Base-by-base conservation (phyloP, 371 early-diverging fungal genomes). In the Mucor irregularis region DNA sequence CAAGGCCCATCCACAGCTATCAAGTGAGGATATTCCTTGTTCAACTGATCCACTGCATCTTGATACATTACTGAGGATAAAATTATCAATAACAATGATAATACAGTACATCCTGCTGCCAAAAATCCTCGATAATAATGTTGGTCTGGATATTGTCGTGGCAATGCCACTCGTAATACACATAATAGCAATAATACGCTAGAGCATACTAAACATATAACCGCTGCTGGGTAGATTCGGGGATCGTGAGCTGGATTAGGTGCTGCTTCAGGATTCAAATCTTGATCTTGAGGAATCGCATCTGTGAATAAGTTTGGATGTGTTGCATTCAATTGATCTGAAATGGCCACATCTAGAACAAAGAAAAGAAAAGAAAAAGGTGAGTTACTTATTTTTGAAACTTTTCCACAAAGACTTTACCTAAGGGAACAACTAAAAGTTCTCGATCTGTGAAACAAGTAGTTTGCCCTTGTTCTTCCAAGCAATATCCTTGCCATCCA, bases 181-280 rank as follows among this genome's bases (percentile, higher is more conserved):
- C 67, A 66, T 0, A 68, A 51, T 3, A 57, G 31, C 0, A 67
- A 37, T 14, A 66, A 63, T 4, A 56, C 43, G 1, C 62, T 62
- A 8, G 71, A 66, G 39, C 67, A 65, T 21, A 70, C 11, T 25
- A 74, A 42, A 40, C 73, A 72, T 2, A 78, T 50, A 1, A 74
- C 66, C 1, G 64, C 57, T 4, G 71, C 74, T 22, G 71, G 65
- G 46, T 50, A 72, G 7, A 78, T 64, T 35, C 68, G 68, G 8
- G 74, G 73, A 53, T 78, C 66, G 33, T 78, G 78, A 22, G 67
- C 54, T 14, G 78, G 78, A 39, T 62, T 62, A 1, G 74, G 65
- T 4, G 51, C 47, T 17, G 74, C 56, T 14, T 53, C 54, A 8
- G 78, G 78, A 48, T 72, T 59, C 28, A 71, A n/a, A 24, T 40